A percentile compares a stretch with the other conserved stretches of the same genome.
Evolutionary conservation across 352 stramenopile species (phyloP).

Genomic region (Phytophthora podocarpi): DNA sequence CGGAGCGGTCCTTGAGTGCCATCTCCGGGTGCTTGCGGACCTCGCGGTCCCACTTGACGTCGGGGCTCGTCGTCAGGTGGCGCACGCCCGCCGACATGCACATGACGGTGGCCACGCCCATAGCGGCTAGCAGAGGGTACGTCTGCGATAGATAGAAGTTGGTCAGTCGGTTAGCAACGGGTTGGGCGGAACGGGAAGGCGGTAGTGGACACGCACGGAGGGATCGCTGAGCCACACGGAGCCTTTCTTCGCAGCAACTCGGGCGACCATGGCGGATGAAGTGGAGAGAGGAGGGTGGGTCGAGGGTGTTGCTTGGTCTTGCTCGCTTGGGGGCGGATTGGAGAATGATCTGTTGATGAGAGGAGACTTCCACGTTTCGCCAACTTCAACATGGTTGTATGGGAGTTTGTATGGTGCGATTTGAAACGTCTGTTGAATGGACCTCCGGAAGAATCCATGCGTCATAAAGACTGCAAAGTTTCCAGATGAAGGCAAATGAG

Average conservation of each 20-base stretch:
- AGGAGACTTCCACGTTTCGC: conserved; percentile 11
- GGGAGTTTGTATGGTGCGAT: conserved; percentile 12
- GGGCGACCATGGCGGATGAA: conserved; percentile 36
- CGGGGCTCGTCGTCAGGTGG: conserved; percentile 56
- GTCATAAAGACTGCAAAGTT: too few species aligned
- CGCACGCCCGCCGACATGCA: conserved; percentile 48
- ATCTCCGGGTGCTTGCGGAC: conserved; percentile 61
- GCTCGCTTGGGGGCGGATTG: conserved; percentile 17
- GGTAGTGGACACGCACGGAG: conserved; percentile 43
- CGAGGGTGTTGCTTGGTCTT: conserved; percentile 10
- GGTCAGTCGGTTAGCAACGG: background rate
- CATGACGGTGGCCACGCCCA: conserved; percentile 43
- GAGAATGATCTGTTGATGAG: conserved; percentile 16
- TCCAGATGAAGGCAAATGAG: too few species aligned
- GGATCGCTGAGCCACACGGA: conserved; percentile 52
- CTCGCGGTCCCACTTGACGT: conserved; percentile 70
- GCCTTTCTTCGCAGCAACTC: conserved; percentile 41
- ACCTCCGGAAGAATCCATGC: background rate
- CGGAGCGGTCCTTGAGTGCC: conserved; percentile 41
- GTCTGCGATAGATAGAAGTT: conserved; percentile 30
- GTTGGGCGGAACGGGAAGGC: background rate
- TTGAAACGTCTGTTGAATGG: conserved; percentile 2
- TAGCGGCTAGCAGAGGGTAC: conserved; percentile 55
- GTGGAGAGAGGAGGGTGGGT: background rate
- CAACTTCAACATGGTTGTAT: conserved; percentile 32